phyloP scores from a whole-genome alignment of 257 asterid species.

The Lantana camara region DNA sequence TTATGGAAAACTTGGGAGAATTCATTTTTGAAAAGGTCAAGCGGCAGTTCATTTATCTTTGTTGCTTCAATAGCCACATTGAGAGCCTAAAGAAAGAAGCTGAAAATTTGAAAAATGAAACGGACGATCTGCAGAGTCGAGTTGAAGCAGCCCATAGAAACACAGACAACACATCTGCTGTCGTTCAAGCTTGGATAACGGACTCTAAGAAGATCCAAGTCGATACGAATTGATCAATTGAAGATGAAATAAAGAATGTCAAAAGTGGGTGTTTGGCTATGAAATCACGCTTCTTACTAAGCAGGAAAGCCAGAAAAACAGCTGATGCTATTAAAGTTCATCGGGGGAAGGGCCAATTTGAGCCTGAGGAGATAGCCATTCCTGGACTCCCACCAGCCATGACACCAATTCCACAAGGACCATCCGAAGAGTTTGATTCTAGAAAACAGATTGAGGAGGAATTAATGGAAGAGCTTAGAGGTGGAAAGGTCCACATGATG shows the following conservation, averaged over 20 bases:
- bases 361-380: not conserved
- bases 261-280: no score
- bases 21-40: not conserved
- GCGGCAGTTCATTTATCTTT: no score
- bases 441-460: no score
- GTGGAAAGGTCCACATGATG: no score
- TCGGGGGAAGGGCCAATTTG: not conserved
- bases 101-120: not conserved
- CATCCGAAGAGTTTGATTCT: no score
- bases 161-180: not conserved
- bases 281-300: no score
- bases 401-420: not conserved
- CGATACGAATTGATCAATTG: not conserved
- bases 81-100: not conserved
- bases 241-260: constrained; percentile 2
- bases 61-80: not conserved
- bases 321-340: not conserved
- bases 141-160: constrained; percentile 14
- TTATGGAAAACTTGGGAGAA: constrained; percentile 8
- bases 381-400: not conserved
- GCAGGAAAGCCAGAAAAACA: constrained; percentile 14
- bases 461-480: no score
- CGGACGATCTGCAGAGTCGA: not conserved
- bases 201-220: not conserved
- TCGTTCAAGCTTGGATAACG: constrained; percentile 13